These are phyloP conservation scores for Acacia acuminata DNA, from an alignment of 306 rosid genomes.

Conservation along the genomic window DNA sequence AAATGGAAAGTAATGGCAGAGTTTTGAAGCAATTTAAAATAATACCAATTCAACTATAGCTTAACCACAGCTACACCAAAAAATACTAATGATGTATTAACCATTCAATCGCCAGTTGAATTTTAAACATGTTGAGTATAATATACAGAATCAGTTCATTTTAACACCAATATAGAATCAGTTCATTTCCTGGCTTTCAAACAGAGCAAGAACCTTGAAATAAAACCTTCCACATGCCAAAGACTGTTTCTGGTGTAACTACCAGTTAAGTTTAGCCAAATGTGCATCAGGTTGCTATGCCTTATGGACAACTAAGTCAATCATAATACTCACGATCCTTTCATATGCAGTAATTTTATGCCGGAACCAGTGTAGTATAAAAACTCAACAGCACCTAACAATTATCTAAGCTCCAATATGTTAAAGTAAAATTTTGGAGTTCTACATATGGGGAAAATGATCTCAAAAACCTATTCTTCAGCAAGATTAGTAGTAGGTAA, in stretches of 20 bases:
- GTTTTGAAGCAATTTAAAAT: not conserved
- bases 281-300: constrained; percentile 4
- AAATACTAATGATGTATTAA: not conserved
- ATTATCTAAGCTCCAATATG: not conserved
- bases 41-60: not conserved
- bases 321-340: not conserved
- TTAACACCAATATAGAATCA: constrained; percentile 21
- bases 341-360: not conserved
- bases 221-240: not conserved
- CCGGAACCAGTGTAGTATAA: not conserved
- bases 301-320: not conserved
- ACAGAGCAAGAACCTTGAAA: not conserved
- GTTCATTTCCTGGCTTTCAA: not conserved
- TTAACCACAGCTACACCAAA: not conserved
- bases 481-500: not conserved
- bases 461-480: not conserved
- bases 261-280: not conserved
- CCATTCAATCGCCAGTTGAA: not conserved
- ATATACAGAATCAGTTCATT: not conserved
- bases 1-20: not conserved
- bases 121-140: not conserved
- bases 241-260: constrained; percentile 3
- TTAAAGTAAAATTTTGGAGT: not conserved
- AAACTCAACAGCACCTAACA: constrained; percentile 9
- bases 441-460: not conserved